These are phyloP conservation scores for Rhizoclosmatium sp. DNA, from an alignment of 192 early-diverging fungal genomes.

Conservation along the genomic window DNA sequence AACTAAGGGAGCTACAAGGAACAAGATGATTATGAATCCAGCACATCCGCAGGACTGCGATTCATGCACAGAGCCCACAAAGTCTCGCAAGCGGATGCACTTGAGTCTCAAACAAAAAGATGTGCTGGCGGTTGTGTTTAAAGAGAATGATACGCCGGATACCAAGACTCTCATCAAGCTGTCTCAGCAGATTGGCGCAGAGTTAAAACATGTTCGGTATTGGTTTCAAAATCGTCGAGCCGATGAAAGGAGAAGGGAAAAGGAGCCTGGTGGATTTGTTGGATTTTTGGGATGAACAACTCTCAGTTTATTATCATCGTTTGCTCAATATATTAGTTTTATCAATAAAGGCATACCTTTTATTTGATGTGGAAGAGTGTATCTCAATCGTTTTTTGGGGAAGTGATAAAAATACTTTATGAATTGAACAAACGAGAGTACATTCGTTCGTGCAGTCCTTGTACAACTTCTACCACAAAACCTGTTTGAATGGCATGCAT, in stretches of 20 bases:
- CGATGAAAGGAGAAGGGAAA: neutral
- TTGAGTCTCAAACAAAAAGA: neutral
- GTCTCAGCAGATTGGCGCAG: neutral
- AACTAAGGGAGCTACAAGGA: no score
- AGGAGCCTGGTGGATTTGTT: neutral
- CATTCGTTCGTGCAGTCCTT: conserved; percentile 53
- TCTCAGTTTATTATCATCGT: no score
- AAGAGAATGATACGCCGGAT: neutral
- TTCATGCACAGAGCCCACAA: neutral
- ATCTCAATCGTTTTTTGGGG: no score
- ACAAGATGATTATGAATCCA: no score
- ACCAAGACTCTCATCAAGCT: neutral
- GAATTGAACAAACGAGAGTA: conserved; percentile 60
- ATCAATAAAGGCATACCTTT: no score
- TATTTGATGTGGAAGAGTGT: no score
- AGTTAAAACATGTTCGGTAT: neutral
- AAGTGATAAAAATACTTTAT: neutral
- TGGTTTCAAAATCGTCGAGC: neutral
- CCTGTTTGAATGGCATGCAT: conserved; percentile 35
- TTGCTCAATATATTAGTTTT: no score
- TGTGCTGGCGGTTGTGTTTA: neutral
- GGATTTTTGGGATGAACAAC: no score
- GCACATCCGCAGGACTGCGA: no score
- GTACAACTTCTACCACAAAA: conserved; percentile 53
- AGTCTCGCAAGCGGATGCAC: neutral